A percentile compares a stretch with the other conserved stretches of the same genome.
Evolutionary conservation across 441 rosid genomes (phyloP).

Genomic region (Gossypium trilobum): DNA sequence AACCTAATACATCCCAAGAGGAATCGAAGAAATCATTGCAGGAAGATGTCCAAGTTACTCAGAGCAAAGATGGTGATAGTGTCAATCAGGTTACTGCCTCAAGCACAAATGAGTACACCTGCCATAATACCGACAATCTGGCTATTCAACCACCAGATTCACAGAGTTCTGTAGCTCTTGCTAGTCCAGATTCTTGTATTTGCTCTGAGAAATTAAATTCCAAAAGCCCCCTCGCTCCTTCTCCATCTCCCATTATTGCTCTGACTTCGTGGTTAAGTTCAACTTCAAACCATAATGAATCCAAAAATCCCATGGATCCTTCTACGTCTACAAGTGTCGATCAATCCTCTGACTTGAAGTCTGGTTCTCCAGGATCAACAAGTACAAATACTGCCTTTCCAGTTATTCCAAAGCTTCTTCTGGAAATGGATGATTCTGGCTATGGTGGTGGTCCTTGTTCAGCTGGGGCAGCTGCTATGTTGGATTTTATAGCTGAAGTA

Average conservation of each 20-base stretch:
- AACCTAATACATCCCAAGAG: conserved; percentile 31
- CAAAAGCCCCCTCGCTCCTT: conserved; percentile 43
- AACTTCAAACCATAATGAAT: conserved; percentile 43
- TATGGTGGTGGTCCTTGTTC: conserved; percentile 87
- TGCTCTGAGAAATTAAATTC: conserved; percentile 75
- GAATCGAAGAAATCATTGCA: conserved; percentile 40
- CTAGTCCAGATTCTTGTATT: conserved; percentile 58
- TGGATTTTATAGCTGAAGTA: conserved; percentile 78
- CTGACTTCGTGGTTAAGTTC: conserved; percentile 76
- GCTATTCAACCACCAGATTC: conserved; percentile 46
- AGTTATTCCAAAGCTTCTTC: conserved; percentile 46
- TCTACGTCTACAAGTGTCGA: conserved; percentile 38
- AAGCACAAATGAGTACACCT: conserved; percentile 44
- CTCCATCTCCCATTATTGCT: conserved; percentile 68
- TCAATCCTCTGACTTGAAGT: conserved; percentile 41
- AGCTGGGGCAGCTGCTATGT: conserved; percentile 68
- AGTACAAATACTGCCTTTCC: conserved; percentile 34
- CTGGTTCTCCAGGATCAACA: conserved; percentile 35
- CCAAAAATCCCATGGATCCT: conserved; percentile 52
- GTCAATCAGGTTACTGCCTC: conserved; percentile 48
- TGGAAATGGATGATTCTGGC: conserved; percentile 66
- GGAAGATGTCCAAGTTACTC: conserved; percentile 41
- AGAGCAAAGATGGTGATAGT: conserved; percentile 35
- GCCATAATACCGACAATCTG: conserved; percentile 28
- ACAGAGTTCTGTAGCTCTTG: conserved; percentile 62